These are phyloP conservation scores for Baorangia bicolor DNA, from an alignment of 768 basidiomycete species.

Conservation along the genomic window DNA sequence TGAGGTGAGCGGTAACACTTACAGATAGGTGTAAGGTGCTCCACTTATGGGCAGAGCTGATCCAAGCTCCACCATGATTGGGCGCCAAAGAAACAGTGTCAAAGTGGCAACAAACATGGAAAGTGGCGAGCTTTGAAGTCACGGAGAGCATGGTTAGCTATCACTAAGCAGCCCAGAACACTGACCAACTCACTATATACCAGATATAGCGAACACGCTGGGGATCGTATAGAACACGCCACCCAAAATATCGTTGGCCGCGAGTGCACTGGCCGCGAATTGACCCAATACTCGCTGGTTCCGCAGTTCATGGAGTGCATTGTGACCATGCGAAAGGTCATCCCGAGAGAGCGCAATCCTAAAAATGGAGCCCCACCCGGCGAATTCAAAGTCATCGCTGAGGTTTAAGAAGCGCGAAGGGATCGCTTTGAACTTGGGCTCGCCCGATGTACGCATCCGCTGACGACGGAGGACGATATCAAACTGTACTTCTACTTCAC, in stretches of 20 bases:
- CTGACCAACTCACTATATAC: slow-evolving; percentile 55
- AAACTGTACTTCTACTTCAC: slow-evolving; percentile 41
- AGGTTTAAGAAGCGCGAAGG: slow-evolving; percentile 66
- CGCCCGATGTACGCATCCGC: slow-evolving; percentile 45
- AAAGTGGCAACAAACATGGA: slow-evolving; percentile 62
- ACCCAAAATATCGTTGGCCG: slow-evolving; percentile 66
- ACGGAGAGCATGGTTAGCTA: neutral
- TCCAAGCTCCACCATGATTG: slow-evolving; percentile 71
- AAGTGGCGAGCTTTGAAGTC: slow-evolving; percentile 55
- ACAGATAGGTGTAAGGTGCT: slow-evolving; percentile 72
- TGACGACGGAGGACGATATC: slow-evolving; percentile 62
- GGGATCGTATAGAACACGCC: slow-evolving; percentile 71
- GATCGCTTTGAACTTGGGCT: slow-evolving; percentile 37
- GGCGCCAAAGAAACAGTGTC: slow-evolving; percentile 68
- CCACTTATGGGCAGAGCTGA: slow-evolving; percentile 69
- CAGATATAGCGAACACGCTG: slow-evolving; percentile 56
- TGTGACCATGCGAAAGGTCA: slow-evolving; percentile 39
- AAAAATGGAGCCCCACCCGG: slow-evolving; percentile 63
- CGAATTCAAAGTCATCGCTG: slow-evolving; percentile 65
- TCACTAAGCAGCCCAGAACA: neutral
- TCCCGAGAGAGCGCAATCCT: slow-evolving; percentile 45
- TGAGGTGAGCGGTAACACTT: slow-evolving; percentile 15
- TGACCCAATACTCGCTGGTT: slow-evolving; percentile 53
- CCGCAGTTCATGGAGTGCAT: slow-evolving; percentile 29
- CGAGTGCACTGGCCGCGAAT: slow-evolving; percentile 63